Base-by-base conservation (phyloP, 768 basidiomycete species). In the Boletus tylopilopsis region DNA sequence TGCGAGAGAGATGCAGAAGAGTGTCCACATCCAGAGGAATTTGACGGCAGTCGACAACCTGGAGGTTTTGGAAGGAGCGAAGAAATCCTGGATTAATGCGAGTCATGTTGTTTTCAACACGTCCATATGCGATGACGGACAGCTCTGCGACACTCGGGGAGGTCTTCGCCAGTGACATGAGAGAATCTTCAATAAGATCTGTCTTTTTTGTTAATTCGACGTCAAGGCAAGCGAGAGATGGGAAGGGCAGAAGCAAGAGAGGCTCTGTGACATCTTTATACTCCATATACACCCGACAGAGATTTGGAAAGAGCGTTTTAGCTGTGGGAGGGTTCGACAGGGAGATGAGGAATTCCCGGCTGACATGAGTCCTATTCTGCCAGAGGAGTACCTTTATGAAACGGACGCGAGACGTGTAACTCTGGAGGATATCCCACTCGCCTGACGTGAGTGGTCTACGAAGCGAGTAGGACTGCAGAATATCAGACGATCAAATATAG, bases 1-100 rank as follows among this genome's bases (percentile, higher is more conserved):
- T 40, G 33, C 24, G 29, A 13, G 46, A 45, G 6, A 55, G 34
- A n/a, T 52, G 41, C 1, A 11, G 5, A 7, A 55, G 38, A 33
- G 38, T 24, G 16, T 30, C 29, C 30, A 32, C 16, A n/a, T 42
- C 37, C 15, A 54, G 19, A 6, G n/a, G 4, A 11, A 48, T 29
- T 18, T n/a, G 0, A 30, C 4, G 15, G 23, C 43, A 48, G 11
- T 7, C 1, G 2, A 48, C 37, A 1, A 1, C 16, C 4, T 30
- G 42, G 9, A 55, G 42, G 29, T 40, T 38, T n/a, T 25, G 35
- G 50, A 46, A 51, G 16, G 23, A 21, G 23, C 34, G 24, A 10
- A 56, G 3, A 38, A 19, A 18, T 6, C 9, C 3, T 1, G n/a
- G 19, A 13, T 21, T 7, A 16, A 22, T 21, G 5, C 6, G 12